Percentiles rank a stretch among this genome's conserved stretches.
Evolutionary conservation across 768 basidiomycete genomes (phyloP).

Genomic region (Mrakia gelida): DNA sequence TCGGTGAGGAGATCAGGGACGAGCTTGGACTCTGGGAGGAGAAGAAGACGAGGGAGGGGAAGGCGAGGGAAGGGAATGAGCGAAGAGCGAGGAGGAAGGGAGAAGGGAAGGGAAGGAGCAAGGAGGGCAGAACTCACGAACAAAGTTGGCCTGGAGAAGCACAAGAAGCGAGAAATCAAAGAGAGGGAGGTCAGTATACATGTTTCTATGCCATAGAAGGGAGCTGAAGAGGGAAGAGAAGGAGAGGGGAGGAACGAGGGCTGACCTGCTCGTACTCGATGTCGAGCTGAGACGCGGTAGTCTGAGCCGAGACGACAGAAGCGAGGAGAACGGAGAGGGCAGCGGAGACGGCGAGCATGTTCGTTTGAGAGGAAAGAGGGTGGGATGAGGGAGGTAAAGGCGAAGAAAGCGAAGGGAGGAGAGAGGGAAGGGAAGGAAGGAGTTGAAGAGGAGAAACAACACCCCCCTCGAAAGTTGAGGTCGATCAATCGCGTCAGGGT

Average conservation of each 20-base stretch:
- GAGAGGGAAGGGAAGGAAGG: background rate
- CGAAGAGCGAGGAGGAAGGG: conserved; percentile 48
- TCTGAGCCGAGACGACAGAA: conserved; percentile 52
- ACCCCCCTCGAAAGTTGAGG: background rate
- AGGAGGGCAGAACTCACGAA: conserved; percentile 33
- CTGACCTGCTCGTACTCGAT: conserved; percentile 54
- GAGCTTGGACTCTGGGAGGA: conserved; percentile 45
- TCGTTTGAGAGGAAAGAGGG: background rate
- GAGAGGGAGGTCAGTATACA: background rate
- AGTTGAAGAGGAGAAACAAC: background rate
- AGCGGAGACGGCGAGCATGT: conserved; percentile 34
- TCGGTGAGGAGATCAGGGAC: conserved; percentile 59
- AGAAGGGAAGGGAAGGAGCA: background rate
- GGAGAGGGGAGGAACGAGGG: background rate
- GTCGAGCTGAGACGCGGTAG: conserved; percentile 47
- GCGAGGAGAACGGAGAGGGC: conserved; percentile 43
- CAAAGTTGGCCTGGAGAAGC: conserved; percentile 56
- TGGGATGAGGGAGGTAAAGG: conserved; percentile 34
- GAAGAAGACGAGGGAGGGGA: background rate
- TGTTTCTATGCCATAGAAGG: too few species aligned
- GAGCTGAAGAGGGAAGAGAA: background rate
- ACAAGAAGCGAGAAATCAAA: background rate
- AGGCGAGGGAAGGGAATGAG: background rate
- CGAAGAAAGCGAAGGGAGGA: background rate
- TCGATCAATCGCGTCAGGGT: background rate